phyloP scores from a whole-genome alignment of 2,329 filamentous ascomycete species.

The Cladorrhinum sp. region DNA sequence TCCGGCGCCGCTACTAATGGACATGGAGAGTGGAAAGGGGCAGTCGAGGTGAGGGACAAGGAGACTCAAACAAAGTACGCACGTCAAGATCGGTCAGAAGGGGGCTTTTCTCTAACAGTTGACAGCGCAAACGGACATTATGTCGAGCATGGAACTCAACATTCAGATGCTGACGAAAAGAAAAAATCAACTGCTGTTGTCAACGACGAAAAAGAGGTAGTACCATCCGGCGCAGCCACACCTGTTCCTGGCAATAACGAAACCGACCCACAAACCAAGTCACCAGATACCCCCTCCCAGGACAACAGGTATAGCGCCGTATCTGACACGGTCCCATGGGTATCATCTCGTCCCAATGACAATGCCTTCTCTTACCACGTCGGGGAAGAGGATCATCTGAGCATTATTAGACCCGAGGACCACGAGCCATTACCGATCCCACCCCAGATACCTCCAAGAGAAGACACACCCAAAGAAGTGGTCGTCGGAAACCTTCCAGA shows the following conservation, averaged over 20 bases:
- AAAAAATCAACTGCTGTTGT: neutral
- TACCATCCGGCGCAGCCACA: neutral
- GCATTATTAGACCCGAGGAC: neutral
- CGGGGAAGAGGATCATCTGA: neutral
- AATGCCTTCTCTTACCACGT: constrained; percentile 5
- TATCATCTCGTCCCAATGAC: neutral
- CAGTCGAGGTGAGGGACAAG: neutral
- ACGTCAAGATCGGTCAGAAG: neutral
- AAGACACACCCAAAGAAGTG: neutral
- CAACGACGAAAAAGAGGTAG: neutral
- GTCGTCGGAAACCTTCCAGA: neutral
- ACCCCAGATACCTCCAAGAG: neutral
- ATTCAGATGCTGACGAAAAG: neutral
- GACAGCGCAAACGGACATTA: neutral
- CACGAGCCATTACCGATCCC: constrained; percentile 2
- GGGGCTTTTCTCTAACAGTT: neutral
- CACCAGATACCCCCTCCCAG: neutral
- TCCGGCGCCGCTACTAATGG: neutral
- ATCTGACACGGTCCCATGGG: neutral
- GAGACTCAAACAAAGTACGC: neutral
- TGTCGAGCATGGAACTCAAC: neutral
- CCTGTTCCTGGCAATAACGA: neutral
- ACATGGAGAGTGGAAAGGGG: neutral
- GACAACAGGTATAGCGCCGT: neutral
- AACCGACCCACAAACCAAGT: no score